Conservation (phyloP, 306 rosid species). For the Fagus sylvatica region DNA sequence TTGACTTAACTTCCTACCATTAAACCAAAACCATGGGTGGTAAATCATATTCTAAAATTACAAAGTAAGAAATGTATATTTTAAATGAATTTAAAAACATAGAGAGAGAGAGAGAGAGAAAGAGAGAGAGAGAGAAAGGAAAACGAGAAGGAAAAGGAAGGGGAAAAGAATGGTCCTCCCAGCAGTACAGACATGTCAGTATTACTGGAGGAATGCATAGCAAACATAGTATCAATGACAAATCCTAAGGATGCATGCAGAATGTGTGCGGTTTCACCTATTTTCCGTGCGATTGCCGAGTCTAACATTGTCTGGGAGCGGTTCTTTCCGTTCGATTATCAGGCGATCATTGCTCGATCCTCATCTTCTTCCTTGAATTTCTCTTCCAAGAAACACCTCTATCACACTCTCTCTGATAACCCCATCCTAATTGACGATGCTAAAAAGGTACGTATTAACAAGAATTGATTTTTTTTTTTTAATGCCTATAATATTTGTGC, state of each 20-base stretch:
- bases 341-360: not conserved
- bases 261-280: constrained; percentile 2
- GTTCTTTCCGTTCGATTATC: constrained; percentile 10
- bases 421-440: not conserved
- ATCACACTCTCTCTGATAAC: not conserved
- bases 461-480: no score
- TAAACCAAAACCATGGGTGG: no score
- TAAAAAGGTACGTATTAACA: no score
- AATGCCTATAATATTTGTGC: no score
- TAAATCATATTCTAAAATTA: no score
- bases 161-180: no score
- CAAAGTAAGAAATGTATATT: no score
- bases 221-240: constrained; percentile 16
- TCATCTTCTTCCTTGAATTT: not conserved
- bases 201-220: constrained; percentile 19
- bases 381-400: constrained; percentile 17
- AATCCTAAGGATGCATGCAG: constrained; percentile 9
- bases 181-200: not conserved
- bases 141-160: no score
- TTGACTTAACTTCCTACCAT: no score
- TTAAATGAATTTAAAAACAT: no score
- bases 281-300: constrained; percentile 8
- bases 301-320: not conserved
- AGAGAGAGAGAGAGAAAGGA: no score
- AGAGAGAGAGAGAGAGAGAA: no score